Percentiles rank a stretch among this genome's conserved stretches.
phyloP scores from a whole-genome alignment of 2,329 filamentous ascomycete genomes.

The Sarocladium brachiariae region DNA sequence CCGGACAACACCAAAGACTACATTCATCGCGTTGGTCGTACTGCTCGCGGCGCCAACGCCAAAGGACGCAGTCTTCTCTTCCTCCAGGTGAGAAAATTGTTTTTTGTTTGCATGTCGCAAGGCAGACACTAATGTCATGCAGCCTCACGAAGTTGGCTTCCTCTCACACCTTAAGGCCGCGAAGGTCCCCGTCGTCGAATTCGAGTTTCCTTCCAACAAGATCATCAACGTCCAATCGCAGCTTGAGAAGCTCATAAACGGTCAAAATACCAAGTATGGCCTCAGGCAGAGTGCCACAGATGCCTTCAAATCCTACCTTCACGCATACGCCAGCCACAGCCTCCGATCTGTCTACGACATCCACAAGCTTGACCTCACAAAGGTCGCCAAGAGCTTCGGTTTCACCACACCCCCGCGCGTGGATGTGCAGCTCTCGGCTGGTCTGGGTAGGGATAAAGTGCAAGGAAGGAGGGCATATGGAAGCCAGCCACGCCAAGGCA shows the following conservation, averaged over 20 bases:
- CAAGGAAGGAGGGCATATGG: constrained; percentile 64
- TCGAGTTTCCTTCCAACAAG: constrained; percentile 89
- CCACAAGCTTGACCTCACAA: constrained; percentile 74
- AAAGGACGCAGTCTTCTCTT: constrained; percentile 91
- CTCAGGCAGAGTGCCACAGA: constrained; percentile 79
- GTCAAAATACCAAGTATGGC: constrained; percentile 76
- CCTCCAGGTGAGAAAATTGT: constrained; percentile 34
- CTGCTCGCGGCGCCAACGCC: constrained; percentile 73
- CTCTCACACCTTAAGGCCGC: constrained; percentile 85
- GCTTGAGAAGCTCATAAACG: constrained; percentile 79
- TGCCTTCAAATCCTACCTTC: constrained; percentile 82
- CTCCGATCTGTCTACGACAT: constrained; percentile 62
- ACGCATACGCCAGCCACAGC: constrained; percentile 79
- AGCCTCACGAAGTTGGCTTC: constrained; percentile 89
- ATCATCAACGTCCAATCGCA: constrained; percentile 86
- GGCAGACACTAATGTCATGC: constrained; percentile 21
- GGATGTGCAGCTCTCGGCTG: constrained; percentile 78
- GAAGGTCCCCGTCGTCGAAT: constrained; percentile 89
- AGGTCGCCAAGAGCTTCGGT: constrained; percentile 78
- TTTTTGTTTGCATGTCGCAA: not conserved
- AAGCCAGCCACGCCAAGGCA: constrained; percentile 63
- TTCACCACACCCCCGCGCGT: constrained; percentile 72
- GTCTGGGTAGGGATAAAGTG: constrained; percentile 64
- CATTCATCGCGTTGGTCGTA: constrained; percentile 93
- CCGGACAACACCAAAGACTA: constrained; percentile 87